Percentiles rank a stretch among this genome's conserved stretches.
Evolutionary conservation across 768 basidiomycete genomes (phyloP).

Genomic region (Tricholoma sp.): DNA sequence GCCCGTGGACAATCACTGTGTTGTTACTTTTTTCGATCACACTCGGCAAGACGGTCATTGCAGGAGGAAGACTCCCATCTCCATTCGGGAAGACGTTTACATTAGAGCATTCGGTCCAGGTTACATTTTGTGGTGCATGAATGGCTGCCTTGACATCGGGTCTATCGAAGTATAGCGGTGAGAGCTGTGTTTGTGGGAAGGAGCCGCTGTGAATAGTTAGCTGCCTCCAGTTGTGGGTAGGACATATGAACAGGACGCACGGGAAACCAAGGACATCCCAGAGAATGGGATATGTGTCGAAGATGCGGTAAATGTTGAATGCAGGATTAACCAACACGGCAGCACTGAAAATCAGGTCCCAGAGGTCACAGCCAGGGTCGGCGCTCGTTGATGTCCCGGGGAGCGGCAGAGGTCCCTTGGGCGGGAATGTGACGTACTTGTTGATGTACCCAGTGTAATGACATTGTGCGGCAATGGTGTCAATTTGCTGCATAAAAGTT

Average conservation of each 20-base stretch:
- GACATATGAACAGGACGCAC: slow-evolving; percentile 27
- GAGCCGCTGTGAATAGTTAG: slow-evolving; percentile 37
- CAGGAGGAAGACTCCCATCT: slow-evolving; percentile 57
- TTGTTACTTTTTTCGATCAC: slow-evolving; percentile 74
- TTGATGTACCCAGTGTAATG: slow-evolving; percentile 59
- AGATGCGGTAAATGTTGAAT: slow-evolving; percentile 74
- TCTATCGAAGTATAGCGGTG: slow-evolving; percentile 69
- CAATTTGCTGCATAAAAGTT: slow-evolving; percentile 55
- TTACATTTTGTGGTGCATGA: slow-evolving; percentile 58
- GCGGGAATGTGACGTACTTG: slow-evolving; percentile 64
- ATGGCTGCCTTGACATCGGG: slow-evolving; percentile 65
- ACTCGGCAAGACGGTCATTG: slow-evolving; percentile 61
- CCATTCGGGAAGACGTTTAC: slow-evolving; percentile 56
- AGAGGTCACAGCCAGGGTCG: slow-evolving; percentile 58
- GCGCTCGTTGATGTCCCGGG: slow-evolving; percentile 49
- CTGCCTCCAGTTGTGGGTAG: not conserved
- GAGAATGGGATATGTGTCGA: slow-evolving; percentile 67
- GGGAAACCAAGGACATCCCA: slow-evolving; percentile 87
- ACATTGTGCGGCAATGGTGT: slow-evolving; percentile 48
- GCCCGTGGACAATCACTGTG: slow-evolving; percentile 65
- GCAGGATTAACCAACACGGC: slow-evolving; percentile 65
- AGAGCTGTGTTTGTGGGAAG: slow-evolving; percentile 44
- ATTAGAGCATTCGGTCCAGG: slow-evolving; percentile 63
- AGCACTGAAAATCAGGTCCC: slow-evolving; percentile 60
- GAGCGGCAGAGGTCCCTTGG: slow-evolving; percentile 59